These are phyloP conservation scores for Dactylonectria estremocensis DNA, from an alignment of 2,329 filamentous ascomycete genomes.

Conservation along the genomic window DNA sequence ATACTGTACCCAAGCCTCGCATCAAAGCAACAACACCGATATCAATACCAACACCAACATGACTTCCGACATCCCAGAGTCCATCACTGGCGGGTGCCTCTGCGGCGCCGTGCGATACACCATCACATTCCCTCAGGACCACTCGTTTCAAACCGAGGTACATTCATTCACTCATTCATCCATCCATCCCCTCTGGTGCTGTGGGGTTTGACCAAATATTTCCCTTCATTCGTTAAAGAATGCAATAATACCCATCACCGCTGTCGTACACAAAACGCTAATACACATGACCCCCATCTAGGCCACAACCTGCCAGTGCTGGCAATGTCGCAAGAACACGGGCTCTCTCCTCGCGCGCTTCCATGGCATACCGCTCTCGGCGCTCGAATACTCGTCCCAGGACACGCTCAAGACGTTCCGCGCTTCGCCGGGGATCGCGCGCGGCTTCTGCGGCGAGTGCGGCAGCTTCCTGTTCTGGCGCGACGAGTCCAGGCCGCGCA, in stretches of 20 bases:
- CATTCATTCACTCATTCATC: slow-evolving; percentile 17
- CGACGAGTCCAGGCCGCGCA: slow-evolving; percentile 45
- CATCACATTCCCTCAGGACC: slow-evolving; percentile 61
- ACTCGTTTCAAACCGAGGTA: slow-evolving; percentile 60
- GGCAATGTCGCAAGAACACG: slow-evolving; percentile 68
- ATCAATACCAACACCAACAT: slow-evolving; percentile 27
- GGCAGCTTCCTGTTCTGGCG: slow-evolving; percentile 66
- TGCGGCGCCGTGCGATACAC: slow-evolving; percentile 66
- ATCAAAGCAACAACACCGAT: not conserved
- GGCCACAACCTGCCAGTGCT: slow-evolving; percentile 68
- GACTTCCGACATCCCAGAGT: slow-evolving; percentile 49
- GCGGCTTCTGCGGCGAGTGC: slow-evolving; percentile 65
- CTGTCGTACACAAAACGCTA: too few species aligned
- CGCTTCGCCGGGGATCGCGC: slow-evolving; percentile 57
- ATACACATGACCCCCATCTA: slow-evolving; percentile 37
- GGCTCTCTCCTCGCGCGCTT: slow-evolving; percentile 62
- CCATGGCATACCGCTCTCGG: slow-evolving; percentile 55
- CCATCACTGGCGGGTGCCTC: slow-evolving; percentile 66
- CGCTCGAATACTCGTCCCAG: slow-evolving; percentile 54
- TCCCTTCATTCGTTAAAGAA: too few species aligned
- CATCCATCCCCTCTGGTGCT: not conserved
- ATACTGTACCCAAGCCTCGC: slow-evolving; percentile 2
- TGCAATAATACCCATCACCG: too few species aligned
- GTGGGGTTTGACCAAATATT: too few species aligned
- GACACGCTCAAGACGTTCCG: slow-evolving; percentile 57